Evolutionary conservation across 148 eudicot species (phyloP), one percentile per base, ranked within the genome.

Genomic region (Spergularia bocconei): DNA sequence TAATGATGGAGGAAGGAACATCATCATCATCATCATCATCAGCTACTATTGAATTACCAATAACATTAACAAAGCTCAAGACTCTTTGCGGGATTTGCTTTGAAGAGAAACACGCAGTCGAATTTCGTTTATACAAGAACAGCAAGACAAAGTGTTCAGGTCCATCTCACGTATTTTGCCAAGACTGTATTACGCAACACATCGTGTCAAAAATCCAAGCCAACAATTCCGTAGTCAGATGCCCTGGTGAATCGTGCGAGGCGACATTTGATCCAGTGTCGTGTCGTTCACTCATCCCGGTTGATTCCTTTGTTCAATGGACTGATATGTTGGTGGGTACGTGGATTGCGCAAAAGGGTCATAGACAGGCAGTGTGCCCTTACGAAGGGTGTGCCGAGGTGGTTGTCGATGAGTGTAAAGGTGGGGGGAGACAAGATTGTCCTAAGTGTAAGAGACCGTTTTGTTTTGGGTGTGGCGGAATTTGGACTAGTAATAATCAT

Each of bases 351-450:
- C 11, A 13, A 7, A 64, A 64, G n/a, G 68, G 68, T 3, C 48
- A 64, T 38, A 64, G 50, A 38, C 47, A 20, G 14, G 68, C 68
- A n/a, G 50, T 64, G 68, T 64, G 68, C n/a, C 68, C 68, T 38
- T 64, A 39, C 48, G 68, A 64, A 4, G 68, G 11, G 4, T 64
- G 68, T 2, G 6, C 68, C 6, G 68, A 64, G 68, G 12, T 38
- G 3, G 68, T 64, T 15, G 39, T 64, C 15, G 68, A 64, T 38
- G 68, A 64, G 48, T 64, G 68, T 38, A 64, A 64, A 64, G 44
- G 68, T 2, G 68, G 19, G 17, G 68, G 20, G 17, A 64, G 44
- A 38, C 68, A 64, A 38, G 50, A 64, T 4, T 64, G 68, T 19
- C 68, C 68, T 13, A 39, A 19, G 47, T 64, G 68, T 64, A 64